phyloP scores from a whole-genome alignment of 345 rosid species.

The Aurinia saxatilis region DNA sequence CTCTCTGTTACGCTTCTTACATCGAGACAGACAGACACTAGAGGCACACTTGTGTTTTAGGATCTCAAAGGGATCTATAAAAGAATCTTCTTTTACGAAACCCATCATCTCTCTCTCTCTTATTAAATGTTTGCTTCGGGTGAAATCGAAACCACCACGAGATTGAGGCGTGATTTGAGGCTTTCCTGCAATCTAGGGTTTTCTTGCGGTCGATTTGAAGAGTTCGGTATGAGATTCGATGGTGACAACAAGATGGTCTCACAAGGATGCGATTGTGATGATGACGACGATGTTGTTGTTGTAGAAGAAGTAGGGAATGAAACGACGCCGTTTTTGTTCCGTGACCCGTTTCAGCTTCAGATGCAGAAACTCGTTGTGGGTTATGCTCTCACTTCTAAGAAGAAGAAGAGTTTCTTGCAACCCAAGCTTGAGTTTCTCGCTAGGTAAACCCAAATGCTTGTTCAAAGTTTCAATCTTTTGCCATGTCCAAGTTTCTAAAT shows the following conservation, averaged over 20 bases:
- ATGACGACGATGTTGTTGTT: slow-evolving; percentile 22
- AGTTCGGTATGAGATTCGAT: slow-evolving; percentile 39
- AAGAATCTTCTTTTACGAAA: neutral
- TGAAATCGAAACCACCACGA: slow-evolving; percentile 17
- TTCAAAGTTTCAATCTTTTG: neutral
- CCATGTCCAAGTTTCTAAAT: neutral
- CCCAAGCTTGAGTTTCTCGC: slow-evolving; percentile 78
- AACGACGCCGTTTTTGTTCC: slow-evolving; percentile 17
- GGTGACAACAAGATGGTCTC: slow-evolving; percentile 29
- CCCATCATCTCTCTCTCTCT: neutral
- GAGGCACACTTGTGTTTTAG: no score
- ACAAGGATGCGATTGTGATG: slow-evolving; percentile 13
- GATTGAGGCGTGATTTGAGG: slow-evolving; percentile 32
- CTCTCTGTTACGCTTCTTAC: no score
- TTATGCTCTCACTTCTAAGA: slow-evolving; percentile 85
- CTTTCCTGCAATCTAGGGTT: slow-evolving; percentile 29
- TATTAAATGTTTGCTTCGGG: slow-evolving; percentile 17
- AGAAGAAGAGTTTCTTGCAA: slow-evolving; percentile 85
- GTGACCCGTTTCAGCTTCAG: slow-evolving; percentile 15
- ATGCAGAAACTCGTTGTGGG: slow-evolving; percentile 57
- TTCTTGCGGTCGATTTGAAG: slow-evolving; percentile 24
- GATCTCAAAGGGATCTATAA: no score
- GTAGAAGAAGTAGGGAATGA: slow-evolving; percentile 5
- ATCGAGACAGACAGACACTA: no score
- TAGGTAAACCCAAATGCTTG: slow-evolving; percentile 28